Conservation (phyloP, 2,329 filamentous ascomycete genomes). For the Epichloe glyceriae region DNA sequence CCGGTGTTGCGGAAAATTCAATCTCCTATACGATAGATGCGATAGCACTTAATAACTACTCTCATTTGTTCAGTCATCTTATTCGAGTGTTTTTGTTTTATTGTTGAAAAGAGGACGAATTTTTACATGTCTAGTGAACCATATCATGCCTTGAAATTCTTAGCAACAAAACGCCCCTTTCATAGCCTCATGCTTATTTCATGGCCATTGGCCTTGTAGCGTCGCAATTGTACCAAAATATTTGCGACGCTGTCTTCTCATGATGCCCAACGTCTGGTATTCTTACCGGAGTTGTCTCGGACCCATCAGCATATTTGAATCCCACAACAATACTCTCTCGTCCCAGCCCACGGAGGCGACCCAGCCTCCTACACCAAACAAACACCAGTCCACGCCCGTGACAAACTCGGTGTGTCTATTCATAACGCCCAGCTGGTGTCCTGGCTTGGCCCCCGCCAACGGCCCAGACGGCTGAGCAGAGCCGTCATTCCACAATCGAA, state of each 20-base stretch:
- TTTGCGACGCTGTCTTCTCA: not conserved
- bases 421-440: constrained; percentile 73
- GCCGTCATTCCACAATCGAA: constrained; percentile 80
- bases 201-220: not conserved
- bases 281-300: constrained; percentile 9
- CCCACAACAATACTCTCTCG: constrained; percentile 82
- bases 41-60: not conserved
- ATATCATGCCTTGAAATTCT: not conserved
- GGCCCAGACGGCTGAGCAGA: constrained; percentile 27
- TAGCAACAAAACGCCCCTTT: not conserved
- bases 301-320: constrained; percentile 47
- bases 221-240: too few relatives aligned
- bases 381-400: constrained; percentile 93
- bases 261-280: not conserved
- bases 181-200: not conserved
- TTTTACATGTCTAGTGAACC: not conserved
- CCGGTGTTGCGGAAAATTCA: not conserved
- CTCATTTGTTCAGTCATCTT: not conserved
- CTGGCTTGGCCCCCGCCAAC: constrained; percentile 32
- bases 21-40: constrained; percentile 3
- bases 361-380: constrained; percentile 93
- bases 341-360: constrained; percentile 93
- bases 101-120: not conserved
- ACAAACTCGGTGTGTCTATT: constrained; percentile 90
- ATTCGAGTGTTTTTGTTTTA: not conserved